A percentile compares a stretch with the other conserved stretches of the same genome.
Conservation (phyloP, 2,329 filamentous ascomycete genomes). For the Diaporthe sp. region DNA sequence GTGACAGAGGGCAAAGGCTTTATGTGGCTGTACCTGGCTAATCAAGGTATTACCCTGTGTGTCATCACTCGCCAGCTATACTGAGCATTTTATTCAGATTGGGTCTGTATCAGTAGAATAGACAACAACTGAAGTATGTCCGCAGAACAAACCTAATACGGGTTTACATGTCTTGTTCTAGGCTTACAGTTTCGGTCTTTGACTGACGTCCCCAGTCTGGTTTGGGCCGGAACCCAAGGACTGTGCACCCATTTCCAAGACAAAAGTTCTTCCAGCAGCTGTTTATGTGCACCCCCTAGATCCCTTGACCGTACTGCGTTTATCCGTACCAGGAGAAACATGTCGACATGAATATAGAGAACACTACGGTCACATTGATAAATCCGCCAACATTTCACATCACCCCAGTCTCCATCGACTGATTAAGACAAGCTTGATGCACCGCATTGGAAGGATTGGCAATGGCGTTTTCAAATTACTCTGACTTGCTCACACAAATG, state of each 20-base stretch:
- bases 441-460: no score
- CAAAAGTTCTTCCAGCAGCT: neutral
- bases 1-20: neutral
- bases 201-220: neutral
- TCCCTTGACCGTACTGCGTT: neutral
- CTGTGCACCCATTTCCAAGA: no score
- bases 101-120: neutral
- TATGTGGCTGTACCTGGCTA: neutral
- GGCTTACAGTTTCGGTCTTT: neutral
- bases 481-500: neutral
- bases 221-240: neutral
- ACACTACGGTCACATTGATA: neutral
- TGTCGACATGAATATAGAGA: neutral
- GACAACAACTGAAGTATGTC: neutral
- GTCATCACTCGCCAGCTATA: neutral
- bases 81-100: constrained; percentile 1
- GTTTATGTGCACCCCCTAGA: neutral
- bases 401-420: no score
- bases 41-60: neutral
- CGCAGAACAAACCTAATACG: neutral
- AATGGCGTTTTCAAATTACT: neutral
- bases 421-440: neutral
- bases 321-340: neutral
- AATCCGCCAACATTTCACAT: no score
- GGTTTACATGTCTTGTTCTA: no score